Conservation (phyloP, 208 protist genomes). For the Leishmania amazonensis region DNA sequence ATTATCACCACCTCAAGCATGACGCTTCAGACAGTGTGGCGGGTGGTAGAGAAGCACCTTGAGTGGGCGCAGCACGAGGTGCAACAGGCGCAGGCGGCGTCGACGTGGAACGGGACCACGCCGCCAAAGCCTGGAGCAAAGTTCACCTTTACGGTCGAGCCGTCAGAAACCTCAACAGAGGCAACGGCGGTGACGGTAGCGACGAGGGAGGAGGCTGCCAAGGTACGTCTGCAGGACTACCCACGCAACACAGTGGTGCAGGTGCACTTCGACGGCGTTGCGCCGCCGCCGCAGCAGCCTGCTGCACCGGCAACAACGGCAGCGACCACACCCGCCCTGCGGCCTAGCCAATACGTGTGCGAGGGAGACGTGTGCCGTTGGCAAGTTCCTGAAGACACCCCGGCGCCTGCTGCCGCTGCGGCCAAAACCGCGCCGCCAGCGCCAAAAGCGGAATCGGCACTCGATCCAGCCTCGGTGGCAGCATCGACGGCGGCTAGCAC, state of each 20-base stretch:
- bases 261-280: slow-evolving; percentile 17
- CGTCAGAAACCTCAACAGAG: background rate
- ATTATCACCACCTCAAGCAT: slow-evolving; percentile 54
- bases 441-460: slow-evolving; percentile 4
- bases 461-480: background rate
- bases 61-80: slow-evolving; percentile 33
- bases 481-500: background rate
- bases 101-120: slow-evolving; percentile 18
- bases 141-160: slow-evolving; percentile 22
- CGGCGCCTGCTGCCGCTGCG: slow-evolving; percentile 8
- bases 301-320: background rate
- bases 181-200: slow-evolving; percentile 7
- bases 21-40: slow-evolving; percentile 58
- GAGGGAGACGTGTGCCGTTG: slow-evolving; percentile 47
- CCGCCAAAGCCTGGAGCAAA: slow-evolving; percentile 19
- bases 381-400: background rate
- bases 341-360: slow-evolving; percentile 28
- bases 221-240: slow-evolving; percentile 48
- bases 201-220: slow-evolving; percentile 31
- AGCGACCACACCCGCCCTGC: background rate
- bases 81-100: slow-evolving; percentile 21
- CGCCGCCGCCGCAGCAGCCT: background rate
- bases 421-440: background rate
- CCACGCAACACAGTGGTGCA: slow-evolving; percentile 36
- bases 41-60: slow-evolving; percentile 41